phyloP scores from a whole-genome alignment of 2,329 filamentous ascomycete genomes.

The Phoma sp. region DNA sequence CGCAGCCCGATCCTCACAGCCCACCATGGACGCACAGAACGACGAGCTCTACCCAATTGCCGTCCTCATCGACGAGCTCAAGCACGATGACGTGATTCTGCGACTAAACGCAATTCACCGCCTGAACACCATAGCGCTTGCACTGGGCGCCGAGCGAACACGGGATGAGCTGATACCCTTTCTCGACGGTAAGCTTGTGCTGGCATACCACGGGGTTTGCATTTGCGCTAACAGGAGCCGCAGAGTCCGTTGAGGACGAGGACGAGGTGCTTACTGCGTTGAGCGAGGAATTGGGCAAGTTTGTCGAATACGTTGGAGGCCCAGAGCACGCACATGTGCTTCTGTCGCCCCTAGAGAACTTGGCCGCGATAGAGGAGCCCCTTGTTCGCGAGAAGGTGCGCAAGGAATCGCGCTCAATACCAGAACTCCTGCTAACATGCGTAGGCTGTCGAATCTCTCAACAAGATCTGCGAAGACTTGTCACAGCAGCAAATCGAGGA shows the following conservation, averaged over 20 bases:
- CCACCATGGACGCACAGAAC: slow-evolving; percentile 86
- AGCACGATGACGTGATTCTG: slow-evolving; percentile 99
- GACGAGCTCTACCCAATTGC: slow-evolving; percentile 99
- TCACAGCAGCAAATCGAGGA: slow-evolving; percentile 94
- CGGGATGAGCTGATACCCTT: slow-evolving; percentile 99
- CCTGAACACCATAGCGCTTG: slow-evolving; percentile 96
- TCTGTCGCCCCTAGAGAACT: slow-evolving; percentile 94
- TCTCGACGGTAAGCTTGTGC: slow-evolving; percentile 80
- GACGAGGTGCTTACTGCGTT: slow-evolving; percentile 97
- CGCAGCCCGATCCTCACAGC: slow-evolving; percentile 28
- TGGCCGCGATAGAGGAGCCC: slow-evolving; percentile 97
- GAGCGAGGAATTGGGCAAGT: slow-evolving; percentile 94
- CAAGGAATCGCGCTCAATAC: not conserved
- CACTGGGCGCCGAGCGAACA: slow-evolving; percentile 93
- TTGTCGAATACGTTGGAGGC: slow-evolving; percentile 97
- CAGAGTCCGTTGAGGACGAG: slow-evolving; percentile 98
- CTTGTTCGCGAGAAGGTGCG: slow-evolving; percentile 94
- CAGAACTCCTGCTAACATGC: slow-evolving; percentile 36
- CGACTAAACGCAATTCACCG: slow-evolving; percentile 98
- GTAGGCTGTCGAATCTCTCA: slow-evolving; percentile 96
- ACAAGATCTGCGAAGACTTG: slow-evolving; percentile 96
- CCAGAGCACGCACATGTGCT: slow-evolving; percentile 94
- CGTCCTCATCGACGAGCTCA: slow-evolving; percentile 98
- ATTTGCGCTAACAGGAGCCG: slow-evolving; percentile 43
- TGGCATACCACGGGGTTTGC: not conserved